Base-by-base conservation (phyloP, 768 basidiomycete species). In the Boletus edulis region DNA sequence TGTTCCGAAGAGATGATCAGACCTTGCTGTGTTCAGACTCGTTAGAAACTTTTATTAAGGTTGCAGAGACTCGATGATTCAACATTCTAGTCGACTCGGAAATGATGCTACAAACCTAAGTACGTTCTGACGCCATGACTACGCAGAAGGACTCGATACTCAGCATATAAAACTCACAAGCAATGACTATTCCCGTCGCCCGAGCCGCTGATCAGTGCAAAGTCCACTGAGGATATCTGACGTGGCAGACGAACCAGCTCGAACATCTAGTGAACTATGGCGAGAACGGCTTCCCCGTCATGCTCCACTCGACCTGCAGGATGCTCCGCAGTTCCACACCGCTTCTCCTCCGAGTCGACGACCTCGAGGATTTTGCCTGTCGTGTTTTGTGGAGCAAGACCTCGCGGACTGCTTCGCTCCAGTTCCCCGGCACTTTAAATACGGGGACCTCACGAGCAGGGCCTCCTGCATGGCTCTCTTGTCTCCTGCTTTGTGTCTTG, bases 391-490 rank as follows among this genome's bases (percentile, higher is more conserved):
- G 63, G 58, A 55, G 38, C 43, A 51, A 46, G 58, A 52, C 66
- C 58, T 57, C 55, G 38, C 54, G 66, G 55, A 60, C 24, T 35
- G 29, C 40, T 39, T 57, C 56, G 42, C 49, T 55, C 58, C 54
- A 56, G 27, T 20, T 54, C 67, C 67, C 56, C 41, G 57, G 7
- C 58, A 56, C 59, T 62, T 68, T 67, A 67, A 69, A 67, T 64
- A 67, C 56, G 35, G 46, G 22, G 56, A 55, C 52, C 32, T 62
- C 60, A 35, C 49, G 49, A 52, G 56, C 42, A 55, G 35, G 52
- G 40, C 55, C 34, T 46, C 51, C 49, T 50, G 59, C 61, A 57
- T 61, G 66, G 62, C 56, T 61, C 60, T 57, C 66, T 53, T 29
- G 61, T 65, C 57, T 51, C 58, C 46, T 55, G 59, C 65, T 62